Base-by-base conservation (phyloP, 345 rosid genomes). In the Eucalyptus regnans region DNA sequence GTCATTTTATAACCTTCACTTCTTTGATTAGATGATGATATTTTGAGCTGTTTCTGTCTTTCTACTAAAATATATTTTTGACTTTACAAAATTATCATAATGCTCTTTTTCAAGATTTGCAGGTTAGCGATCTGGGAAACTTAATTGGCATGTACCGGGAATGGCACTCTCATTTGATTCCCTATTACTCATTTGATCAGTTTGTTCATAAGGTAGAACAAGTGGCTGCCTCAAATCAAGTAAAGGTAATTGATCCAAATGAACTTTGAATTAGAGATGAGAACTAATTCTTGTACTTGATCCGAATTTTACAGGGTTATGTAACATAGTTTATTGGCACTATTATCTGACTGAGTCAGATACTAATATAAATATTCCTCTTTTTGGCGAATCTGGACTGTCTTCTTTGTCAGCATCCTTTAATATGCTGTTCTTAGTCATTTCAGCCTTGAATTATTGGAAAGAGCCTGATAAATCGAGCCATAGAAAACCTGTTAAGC, bases 151-250 rank as follows among this genome's bases (percentile, higher is more conserved):
- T 97, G 76, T 98, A 97, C 91, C 92, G 93, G 90, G 97, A 98
- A 64, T 98, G 99, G 99, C 98, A 98, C 90, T 92, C 94, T 51
- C 97, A 92, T 91, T 87, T 96, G 90, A 92, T 98, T 86, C 98
- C 99, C 68, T 95, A 95, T 92, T 93, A 95, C 90, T 94, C 98
- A 3, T 97, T 97, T 84, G 97, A 96, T 92, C 98, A 97, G 87
- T 98, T 98, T 92, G 94, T 97, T 43, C 95, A 90, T 76, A 98
- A 96, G 90, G 96, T 91, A 8, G 97, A 98, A 91, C 95, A 95
- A 90, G 98, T 95, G 90, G 97, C 98, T 86, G 90, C 97, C 46
- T 60, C 97, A 64, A 97, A 92, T 54, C 98, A 94, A 87, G 98
- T 94, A 1, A 98, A 96, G 99, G 99, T 98, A 91, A 46, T 86